Percentiles rank a stretch among this genome's conserved stretches.
Evolutionary conservation across 1,284 basidiomycete genomes (phyloP).

Genomic region (Puccinia horiana): DNA sequence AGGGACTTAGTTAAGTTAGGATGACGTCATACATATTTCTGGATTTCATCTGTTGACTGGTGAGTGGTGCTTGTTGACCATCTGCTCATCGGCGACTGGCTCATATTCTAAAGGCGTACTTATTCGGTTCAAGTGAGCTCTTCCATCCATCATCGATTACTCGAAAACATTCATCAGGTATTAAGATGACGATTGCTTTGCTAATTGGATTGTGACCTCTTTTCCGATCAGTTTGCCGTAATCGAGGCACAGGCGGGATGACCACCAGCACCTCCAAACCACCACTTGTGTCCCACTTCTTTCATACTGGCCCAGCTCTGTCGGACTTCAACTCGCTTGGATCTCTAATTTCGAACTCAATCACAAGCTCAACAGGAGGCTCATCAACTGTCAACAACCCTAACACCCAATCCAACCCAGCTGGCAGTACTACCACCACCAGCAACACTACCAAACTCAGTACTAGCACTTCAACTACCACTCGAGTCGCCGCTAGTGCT

Average conservation of each 20-base stretch:
- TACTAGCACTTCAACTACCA: not conserved
- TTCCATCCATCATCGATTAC: too few relatives aligned
- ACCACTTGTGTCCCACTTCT: constrained; percentile 30
- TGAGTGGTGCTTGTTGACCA: too few relatives aligned
- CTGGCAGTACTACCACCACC: not conserved
- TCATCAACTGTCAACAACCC: not conserved
- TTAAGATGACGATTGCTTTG: too few relatives aligned
- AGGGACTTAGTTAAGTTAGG: too few relatives aligned
- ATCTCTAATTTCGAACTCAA: constrained; percentile 15
- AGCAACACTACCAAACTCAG: not conserved
- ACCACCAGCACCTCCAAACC: constrained; percentile 25
- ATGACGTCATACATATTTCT: too few relatives aligned
- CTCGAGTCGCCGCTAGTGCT: constrained; percentile 6
- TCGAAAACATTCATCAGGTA: too few relatives aligned
- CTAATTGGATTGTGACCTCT: not conserved
- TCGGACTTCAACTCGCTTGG: constrained; percentile 45
- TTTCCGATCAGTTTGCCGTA: not conserved
- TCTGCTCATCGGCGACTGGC: too few relatives aligned
- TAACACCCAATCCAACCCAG: not conserved
- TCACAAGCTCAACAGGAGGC: not conserved
- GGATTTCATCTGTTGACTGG: too few relatives aligned
- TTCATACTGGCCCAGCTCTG: constrained; percentile 41
- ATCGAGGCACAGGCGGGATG: not conserved
- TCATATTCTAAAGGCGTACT: too few relatives aligned
- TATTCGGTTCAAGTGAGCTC: too few relatives aligned